Percentiles rank a stretch among this genome's conserved stretches.
These are phyloP conservation scores for Tolypocladium guangdongense DNA, from an alignment of 2,329 filamentous ascomycete species.

Conservation along the genomic window DNA sequence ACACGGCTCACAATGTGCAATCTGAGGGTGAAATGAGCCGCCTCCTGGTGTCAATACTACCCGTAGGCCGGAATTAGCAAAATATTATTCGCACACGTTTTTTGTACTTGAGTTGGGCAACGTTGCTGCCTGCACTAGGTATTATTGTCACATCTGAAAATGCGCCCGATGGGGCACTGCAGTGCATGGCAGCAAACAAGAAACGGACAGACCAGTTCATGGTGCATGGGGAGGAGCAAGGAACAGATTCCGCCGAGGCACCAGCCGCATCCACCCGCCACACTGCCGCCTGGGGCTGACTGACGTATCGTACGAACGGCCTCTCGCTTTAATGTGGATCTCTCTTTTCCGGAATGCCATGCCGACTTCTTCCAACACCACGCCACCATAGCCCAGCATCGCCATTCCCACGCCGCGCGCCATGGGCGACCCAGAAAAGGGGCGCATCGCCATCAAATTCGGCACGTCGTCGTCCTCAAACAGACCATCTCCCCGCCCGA, in stretches of 20 bases:
- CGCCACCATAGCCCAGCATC: background rate
- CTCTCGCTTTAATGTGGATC: constrained; percentile 1
- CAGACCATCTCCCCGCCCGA: constrained; percentile 15
- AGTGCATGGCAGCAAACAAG: background rate
- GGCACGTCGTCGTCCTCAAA: constrained; percentile 18
- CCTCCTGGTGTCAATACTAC: too few species aligned
- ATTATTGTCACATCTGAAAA: background rate
- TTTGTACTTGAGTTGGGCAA: background rate
- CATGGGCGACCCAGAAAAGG: constrained; percentile 27
- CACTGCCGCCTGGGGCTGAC: background rate
- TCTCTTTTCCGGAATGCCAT: background rate
- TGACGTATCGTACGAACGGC: too few species aligned
- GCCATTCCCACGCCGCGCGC: constrained; percentile 4
- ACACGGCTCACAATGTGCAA: background rate
- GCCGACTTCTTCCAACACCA: background rate
- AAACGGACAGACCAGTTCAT: background rate
- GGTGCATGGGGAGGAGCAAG: background rate
- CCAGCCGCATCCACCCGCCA: background rate
- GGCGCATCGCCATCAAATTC: constrained; percentile 40
- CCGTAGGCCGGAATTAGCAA: background rate
- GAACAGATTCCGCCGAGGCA: background rate
- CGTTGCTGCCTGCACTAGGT: background rate
- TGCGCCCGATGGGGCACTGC: background rate
- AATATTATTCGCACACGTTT: background rate
- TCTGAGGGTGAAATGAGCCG: background rate